Evolutionary conservation across 2,329 filamentous ascomycete species (phyloP).

Genomic region (Sporothrix inflata): DNA sequence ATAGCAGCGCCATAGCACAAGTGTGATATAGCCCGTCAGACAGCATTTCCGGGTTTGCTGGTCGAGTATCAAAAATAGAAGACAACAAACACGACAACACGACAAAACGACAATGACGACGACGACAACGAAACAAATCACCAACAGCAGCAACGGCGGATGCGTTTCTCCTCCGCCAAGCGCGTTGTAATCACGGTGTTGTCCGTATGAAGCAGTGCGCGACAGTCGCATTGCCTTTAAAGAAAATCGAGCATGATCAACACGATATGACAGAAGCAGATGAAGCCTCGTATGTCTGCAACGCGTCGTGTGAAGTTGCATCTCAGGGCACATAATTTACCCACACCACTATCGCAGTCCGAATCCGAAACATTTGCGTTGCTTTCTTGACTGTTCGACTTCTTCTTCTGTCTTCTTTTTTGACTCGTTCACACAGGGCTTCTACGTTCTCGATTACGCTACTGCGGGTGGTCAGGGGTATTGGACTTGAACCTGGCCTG

Average conservation of each 20-base stretch:
- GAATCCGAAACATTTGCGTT: not conserved
- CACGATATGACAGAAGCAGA: not conserved
- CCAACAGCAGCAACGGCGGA: not conserved
- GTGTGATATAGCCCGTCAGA: not conserved
- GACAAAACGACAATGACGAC: not conserved
- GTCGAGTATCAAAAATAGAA: not conserved
- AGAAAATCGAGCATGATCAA: not conserved
- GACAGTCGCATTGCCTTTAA: not conserved
- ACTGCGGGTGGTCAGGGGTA: not conserved
- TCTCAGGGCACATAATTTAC: not conserved
- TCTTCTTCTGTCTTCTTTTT: not conserved
- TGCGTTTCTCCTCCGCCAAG: not conserved
- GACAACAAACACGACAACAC: not conserved
- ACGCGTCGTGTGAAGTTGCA: not conserved
- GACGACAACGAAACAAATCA: not conserved
- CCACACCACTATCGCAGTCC: not conserved
- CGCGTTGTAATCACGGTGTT: conserved; percentile 9
- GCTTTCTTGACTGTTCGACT: not conserved
- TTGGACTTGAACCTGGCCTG: too few relatives aligned
- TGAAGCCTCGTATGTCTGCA: not conserved
- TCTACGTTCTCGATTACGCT: not conserved
- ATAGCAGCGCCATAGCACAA: not conserved
- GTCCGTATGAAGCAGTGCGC: not conserved
- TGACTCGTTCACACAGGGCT: not conserved
- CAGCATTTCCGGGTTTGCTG: not conserved